phyloP scores from a whole-genome alignment of 2,329 filamentous ascomycete genomes.

The Trichoderma brevicompactum region DNA sequence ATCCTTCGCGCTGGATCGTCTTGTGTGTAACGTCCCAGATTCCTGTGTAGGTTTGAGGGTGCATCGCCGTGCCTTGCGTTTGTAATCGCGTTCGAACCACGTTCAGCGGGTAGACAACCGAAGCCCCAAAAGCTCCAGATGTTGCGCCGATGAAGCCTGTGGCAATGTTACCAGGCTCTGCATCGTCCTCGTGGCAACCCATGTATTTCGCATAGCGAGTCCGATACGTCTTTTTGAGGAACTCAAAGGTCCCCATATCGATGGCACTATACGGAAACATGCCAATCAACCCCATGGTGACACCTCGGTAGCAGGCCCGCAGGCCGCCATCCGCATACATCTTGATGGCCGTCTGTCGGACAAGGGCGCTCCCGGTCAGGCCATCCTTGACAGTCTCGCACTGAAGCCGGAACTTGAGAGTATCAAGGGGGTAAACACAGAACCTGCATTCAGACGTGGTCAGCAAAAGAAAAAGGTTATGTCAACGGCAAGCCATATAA shows the following conservation, averaged over 20 bases:
- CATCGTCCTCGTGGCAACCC: slow-evolving; percentile 81
- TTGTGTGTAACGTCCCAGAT: slow-evolving; percentile 86
- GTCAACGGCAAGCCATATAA: background rate
- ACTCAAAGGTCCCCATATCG: slow-evolving; percentile 93
- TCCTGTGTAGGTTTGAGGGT: slow-evolving; percentile 86
- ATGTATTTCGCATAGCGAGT: slow-evolving; percentile 69
- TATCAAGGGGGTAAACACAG: slow-evolving; percentile 92
- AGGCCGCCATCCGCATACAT: slow-evolving; percentile 81
- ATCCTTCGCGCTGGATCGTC: slow-evolving; percentile 81
- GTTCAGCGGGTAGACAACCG: slow-evolving; percentile 94
- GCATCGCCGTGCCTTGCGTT: slow-evolving; percentile 91
- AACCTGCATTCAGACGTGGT: slow-evolving; percentile 56
- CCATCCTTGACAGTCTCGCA: slow-evolving; percentile 91
- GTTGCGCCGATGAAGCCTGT: slow-evolving; percentile 89
- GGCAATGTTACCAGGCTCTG: slow-evolving; percentile 76
- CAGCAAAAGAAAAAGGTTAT: slow-evolving; percentile 29
- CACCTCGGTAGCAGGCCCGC: slow-evolving; percentile 81
- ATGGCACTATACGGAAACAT: slow-evolving; percentile 99
- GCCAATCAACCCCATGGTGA: slow-evolving; percentile 90
- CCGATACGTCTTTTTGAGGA: slow-evolving; percentile 78
- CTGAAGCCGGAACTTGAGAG: slow-evolving; percentile 81
- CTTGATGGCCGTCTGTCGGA: slow-evolving; percentile 79
- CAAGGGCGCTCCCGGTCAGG: slow-evolving; percentile 78
- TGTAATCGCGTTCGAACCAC: slow-evolving; percentile 89
- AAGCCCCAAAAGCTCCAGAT: slow-evolving; percentile 88